A percentile compares a stretch with the other conserved stretches of the same genome.
Conservation (phyloP, 2,329 filamentous ascomycete species). For the Beauveria medogensis region DNA sequence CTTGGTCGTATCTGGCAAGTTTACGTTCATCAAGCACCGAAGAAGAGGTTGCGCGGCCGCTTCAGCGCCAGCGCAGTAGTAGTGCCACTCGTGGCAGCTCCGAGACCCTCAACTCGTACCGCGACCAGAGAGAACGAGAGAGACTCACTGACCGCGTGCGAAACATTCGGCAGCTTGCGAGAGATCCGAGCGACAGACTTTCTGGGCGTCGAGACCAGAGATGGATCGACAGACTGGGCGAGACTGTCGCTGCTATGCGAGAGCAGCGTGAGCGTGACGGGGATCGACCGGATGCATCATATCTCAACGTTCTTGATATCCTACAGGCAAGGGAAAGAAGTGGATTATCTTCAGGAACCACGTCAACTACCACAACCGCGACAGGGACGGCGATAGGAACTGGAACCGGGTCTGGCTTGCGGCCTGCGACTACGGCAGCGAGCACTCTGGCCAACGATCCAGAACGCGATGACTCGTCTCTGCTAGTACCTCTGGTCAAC, state of each 20-base stretch:
- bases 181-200: conserved; percentile 19
- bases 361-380: background rate
- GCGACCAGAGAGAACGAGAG: conserved; percentile 30
- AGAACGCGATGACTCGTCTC: conserved; percentile 28
- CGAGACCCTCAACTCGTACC: conserved; percentile 30
- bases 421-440: background rate
- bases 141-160: conserved; percentile 26
- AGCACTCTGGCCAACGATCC: conserved; percentile 17
- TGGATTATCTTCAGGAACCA: conserved; percentile 6
- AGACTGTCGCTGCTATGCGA: conserved; percentile 28
- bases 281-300: conserved; percentile 16
- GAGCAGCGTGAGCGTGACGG: conserved; percentile 28
- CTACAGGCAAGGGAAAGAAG: conserved; percentile 25
- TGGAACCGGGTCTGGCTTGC: background rate
- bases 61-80: conserved; percentile 25
- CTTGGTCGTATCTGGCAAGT: conserved; percentile 16
- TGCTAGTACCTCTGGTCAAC: conserved; percentile 30
- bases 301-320: conserved; percentile 30
- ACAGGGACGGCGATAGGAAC: background rate
- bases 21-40: conserved; percentile 16
- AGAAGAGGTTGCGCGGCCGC: conserved; percentile 19
- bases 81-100: conserved; percentile 31
- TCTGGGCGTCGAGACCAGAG: conserved; percentile 22
- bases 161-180: conserved; percentile 24
- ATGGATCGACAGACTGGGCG: conserved; percentile 27